Evolutionary conservation across 805 yeast genomes (phyloP), one percentile per base, ranked within the genome.

Genomic region (Candida xyloterini): DNA sequence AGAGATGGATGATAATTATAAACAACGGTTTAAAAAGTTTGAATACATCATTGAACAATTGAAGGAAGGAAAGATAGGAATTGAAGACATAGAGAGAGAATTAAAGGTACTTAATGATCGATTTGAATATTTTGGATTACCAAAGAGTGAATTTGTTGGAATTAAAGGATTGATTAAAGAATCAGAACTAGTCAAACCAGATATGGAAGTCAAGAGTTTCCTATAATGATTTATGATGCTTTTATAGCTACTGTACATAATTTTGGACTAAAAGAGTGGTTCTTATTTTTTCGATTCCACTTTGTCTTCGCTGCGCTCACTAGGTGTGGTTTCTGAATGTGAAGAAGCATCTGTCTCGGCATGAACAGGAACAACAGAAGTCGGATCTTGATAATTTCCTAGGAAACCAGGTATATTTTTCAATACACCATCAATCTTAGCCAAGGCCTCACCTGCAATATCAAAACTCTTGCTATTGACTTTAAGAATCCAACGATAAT

Each of bases 401-500:
- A 76, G 57, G 24, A 82, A 59, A 0, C 88, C 90, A 0, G 96
- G 95, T 14, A 90, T 79, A 42, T 86, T 86, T 16, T 73, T 71
- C 37, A 87, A 64, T 3, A 90, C 74, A 48, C 83, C 71, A 52
- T 88, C 91, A 41, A 90, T 74, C 52, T 80, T 76, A 35, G 70
- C 68, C 30, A 89, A 63, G 0, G 96, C 95, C 38, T 74, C 76
- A n/a, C 78, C 76, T 24, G 87, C 87, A 46, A 85, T 90, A 22
- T 77, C 84, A 55, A 86, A 88, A 22, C 86, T 82, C 47, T 81
- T 80, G 4, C 93, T 75, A 30, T 86, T 78, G 20, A 83, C 79
- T 56, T 83, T 79, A 30, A 91, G 61, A 9, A 80, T 74, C 83
- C 88, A 79, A 43, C 95, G 69, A 60, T 85, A 90, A 50, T 82